Evolutionary conservation across 805 yeast genomes (phyloP).

Genomic region (Wickerhamomyces strasburgensis): DNA sequence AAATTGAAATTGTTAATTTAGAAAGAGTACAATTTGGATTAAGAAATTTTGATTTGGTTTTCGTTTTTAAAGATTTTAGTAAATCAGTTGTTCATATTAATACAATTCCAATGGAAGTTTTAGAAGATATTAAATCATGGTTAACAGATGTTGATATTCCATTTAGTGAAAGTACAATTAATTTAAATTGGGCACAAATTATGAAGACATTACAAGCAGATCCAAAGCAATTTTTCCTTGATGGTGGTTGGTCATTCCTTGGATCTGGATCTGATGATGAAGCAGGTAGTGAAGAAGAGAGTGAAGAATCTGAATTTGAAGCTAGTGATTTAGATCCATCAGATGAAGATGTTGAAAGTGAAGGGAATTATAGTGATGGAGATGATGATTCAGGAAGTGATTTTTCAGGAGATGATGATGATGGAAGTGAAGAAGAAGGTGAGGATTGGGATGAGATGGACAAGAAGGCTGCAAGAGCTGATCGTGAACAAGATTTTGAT

Average conservation of each 20-base stretch:
- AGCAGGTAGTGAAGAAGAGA: constrained; percentile 54
- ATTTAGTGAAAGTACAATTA: constrained; percentile 88
- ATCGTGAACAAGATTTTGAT: constrained; percentile 40
- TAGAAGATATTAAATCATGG: constrained; percentile 95
- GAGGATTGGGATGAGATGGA: constrained; percentile 31
- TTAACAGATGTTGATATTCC: constrained; percentile 97
- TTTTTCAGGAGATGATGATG: constrained; percentile 33
- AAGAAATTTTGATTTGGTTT: constrained; percentile 94
- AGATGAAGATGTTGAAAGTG: constrained; percentile 38
- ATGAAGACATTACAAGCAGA: constrained; percentile 92
- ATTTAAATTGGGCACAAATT: constrained; percentile 91
- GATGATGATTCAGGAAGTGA: constrained; percentile 29
- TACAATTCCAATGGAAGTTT: constrained; percentile 87
- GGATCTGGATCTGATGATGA: constrained; percentile 84
- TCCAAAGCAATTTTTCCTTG: constrained; percentile 88
- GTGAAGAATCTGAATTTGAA: constrained; percentile 57
- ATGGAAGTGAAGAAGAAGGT: constrained; percentile 35
- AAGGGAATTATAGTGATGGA: constrained; percentile 30
- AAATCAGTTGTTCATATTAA: constrained; percentile 88
- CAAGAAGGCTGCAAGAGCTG: constrained; percentile 24
- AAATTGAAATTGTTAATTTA: constrained; percentile 89
- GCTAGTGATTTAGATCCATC: constrained; percentile 39
- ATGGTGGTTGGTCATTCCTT: constrained; percentile 96
- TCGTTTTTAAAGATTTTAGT: constrained; percentile 86
- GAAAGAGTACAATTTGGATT: constrained; percentile 97